Base-by-base conservation (phyloP, 371 early-diverging fungal genomes). In the Mucor indicus region DNA sequence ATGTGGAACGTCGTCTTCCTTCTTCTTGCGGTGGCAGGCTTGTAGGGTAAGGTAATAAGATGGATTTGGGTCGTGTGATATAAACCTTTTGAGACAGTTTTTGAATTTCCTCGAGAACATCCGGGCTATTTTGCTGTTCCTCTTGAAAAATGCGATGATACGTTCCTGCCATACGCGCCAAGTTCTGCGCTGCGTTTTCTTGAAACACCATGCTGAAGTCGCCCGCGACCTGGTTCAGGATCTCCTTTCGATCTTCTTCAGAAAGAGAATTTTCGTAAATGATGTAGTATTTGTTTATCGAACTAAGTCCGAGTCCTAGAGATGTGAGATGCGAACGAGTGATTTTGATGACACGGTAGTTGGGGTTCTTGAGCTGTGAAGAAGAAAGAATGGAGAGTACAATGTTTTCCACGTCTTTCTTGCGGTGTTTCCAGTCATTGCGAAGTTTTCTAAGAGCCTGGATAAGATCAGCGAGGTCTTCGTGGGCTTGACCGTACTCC, bases 101-200 rank as follows among this genome's bases (percentile, higher is more conserved):
- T n/a, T 62, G 62, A 31, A 62, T 57, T 29, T 57, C 54, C 8
- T 49, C 47, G 6, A 50, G 32, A 8, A 57, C 38, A 43, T 46
- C 45, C n/a, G n/a, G n/a, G n/a, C n/a, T n/a, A 0, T 33, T 29
- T 9, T 53, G 31, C 11, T 46, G 48, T 21, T 56, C 47, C 21
- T 38, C 42, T 5, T 50, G 39, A 41, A 67, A 67, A n/a, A 67
- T 54, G 21, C 48, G 53, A 20, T 55, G 60, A 43, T 67, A 62
- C 22, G 39, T 55, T 10, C 50, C 60, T 10, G 54, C 52, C 64
- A 67, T 64, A 32, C 61, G 48, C 29, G 60, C 64, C 23, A 60
- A 37, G 35, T 67, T 67, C 29, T 67, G 68, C 1, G 55, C 58
- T 0, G 64, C 64, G 57, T 67, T 67, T 40, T 67, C 68, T 44